phyloP scores from a whole-genome alignment of 306 rosid genomes.

The Cercis canadensis region DNA sequence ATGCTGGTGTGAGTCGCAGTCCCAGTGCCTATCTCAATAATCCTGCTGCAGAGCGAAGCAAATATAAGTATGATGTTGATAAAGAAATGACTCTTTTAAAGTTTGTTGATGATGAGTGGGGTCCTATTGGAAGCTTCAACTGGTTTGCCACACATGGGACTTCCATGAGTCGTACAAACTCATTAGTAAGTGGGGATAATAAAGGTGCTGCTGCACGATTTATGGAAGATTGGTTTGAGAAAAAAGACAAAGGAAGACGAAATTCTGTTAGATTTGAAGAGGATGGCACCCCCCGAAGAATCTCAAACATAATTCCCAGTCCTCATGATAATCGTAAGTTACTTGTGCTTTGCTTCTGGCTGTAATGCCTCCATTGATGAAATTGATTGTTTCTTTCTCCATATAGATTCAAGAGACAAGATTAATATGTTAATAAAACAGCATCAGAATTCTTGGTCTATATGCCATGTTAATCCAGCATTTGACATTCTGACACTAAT shows the following conservation, averaged over 20 bases:
- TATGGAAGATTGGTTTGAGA: conserved; percentile 97
- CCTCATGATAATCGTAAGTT: conserved; percentile 49
- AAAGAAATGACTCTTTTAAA: conserved; percentile 90
- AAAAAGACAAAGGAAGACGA: conserved; percentile 28
- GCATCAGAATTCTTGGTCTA: conserved; percentile 6
- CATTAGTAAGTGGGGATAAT: conserved; percentile 89
- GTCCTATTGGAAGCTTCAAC: conserved; percentile 87
- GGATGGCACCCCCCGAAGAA: conserved; percentile 45
- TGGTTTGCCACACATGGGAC: conserved; percentile 99
- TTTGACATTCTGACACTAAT: conserved; percentile 5
- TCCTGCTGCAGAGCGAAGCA: conserved; percentile 71
- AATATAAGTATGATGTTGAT: conserved; percentile 77
- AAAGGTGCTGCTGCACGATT: conserved; percentile 94
- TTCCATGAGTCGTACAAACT: conserved; percentile 92
- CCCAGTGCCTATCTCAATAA: conserved; percentile 95
- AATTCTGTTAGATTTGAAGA: conserved; percentile 37
- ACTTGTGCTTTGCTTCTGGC: conserved; percentile 24
- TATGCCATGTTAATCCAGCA: conserved; percentile 9
- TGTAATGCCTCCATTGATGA: conserved; percentile 25
- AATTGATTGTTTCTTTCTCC: conserved; percentile 12
- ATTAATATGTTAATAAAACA: conserved; percentile 9
- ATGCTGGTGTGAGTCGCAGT: conserved; percentile 90
- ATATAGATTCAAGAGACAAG: conserved; percentile 12
- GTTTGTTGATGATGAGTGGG: conserved; percentile 83
- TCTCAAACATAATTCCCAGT: conserved; percentile 54